A percentile compares a stretch with the other conserved stretches of the same genome.
phyloP scores from a whole-genome alignment of 495 filamentous ascomycete genomes.

The Hypomontagnella submonticulosa region DNA sequence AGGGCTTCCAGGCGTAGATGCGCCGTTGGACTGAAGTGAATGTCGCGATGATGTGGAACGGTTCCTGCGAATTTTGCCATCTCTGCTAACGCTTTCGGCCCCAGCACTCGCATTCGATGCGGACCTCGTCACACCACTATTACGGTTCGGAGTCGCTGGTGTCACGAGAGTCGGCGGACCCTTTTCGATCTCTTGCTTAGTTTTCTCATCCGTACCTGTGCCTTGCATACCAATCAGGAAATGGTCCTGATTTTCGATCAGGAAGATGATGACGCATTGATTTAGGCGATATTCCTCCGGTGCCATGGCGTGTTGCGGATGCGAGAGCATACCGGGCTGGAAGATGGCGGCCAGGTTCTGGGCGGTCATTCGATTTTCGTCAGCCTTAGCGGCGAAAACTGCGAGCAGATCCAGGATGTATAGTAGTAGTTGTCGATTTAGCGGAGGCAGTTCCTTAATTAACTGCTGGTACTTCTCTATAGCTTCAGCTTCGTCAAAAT shows the following conservation, averaged over 20 bases:
- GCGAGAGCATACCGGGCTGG: conserved; percentile 94
- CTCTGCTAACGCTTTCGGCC: conserved; percentile 84
- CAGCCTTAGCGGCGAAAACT: conserved; percentile 97
- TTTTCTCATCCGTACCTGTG: conserved; percentile 87
- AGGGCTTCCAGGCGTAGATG: conserved; percentile 77
- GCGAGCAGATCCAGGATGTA: conserved; percentile 98
- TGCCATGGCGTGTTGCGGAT: conserved; percentile 93
- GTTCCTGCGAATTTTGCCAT: conserved; percentile 81
- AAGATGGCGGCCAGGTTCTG: conserved; percentile 97
- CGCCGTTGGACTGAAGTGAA: conserved; percentile 75
- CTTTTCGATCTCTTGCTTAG: conserved; percentile 83
- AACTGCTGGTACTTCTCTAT: conserved; percentile 86
- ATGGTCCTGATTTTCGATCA: conserved; percentile 96
- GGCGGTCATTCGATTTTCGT: conserved; percentile 95
- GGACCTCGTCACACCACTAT: conserved; percentile 72
- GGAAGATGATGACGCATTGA: conserved; percentile 95
- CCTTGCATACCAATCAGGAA: conserved; percentile 95
- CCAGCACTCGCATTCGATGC: conserved; percentile 87
- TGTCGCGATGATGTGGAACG: conserved; percentile 76
- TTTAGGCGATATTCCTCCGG: conserved; percentile 93
- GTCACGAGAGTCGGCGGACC: conserved; percentile 65
- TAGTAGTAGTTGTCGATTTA: conserved; percentile 94
- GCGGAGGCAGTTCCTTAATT: conserved; percentile 90
- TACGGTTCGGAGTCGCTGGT: conserved; percentile 64
- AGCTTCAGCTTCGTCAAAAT: conserved; percentile 79